These are phyloP conservation scores for Neoconidiobolus thromboides DNA, from an alignment of 371 early-diverging fungal species.

Conservation along the genomic window DNA sequence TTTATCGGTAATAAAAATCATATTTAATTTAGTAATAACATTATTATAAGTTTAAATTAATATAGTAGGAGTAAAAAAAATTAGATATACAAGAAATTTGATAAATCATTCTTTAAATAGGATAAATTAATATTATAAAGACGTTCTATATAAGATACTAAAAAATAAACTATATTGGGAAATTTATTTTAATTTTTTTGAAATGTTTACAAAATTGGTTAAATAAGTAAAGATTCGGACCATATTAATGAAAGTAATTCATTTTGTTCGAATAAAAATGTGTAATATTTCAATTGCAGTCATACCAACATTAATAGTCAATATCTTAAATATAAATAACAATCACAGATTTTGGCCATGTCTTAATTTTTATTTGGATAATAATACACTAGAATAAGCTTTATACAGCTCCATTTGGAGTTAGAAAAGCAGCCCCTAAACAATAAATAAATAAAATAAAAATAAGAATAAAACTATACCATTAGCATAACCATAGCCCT, in stretches of 20 bases:
- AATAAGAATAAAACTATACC: background rate
- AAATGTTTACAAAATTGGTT: background rate
- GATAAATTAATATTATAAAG: background rate
- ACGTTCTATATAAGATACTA: background rate
- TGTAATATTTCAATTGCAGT: too few species aligned
- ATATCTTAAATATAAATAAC: too few species aligned
- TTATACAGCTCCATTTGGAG: background rate
- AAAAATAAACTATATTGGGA: background rate
- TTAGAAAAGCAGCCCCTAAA: constrained; percentile 2
- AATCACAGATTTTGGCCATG: too few species aligned
- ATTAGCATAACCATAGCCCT: constrained; percentile 2
- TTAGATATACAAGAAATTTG: too few species aligned
- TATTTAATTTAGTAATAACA: too few species aligned
- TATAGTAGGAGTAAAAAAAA: too few species aligned
- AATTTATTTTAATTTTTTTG: background rate
- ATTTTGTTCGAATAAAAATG: too few species aligned
- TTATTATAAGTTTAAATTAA: too few species aligned
- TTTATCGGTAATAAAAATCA: too few species aligned
- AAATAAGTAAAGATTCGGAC: background rate
- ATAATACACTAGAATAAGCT: background rate
- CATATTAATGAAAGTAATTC: too few species aligned
- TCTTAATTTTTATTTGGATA: background rate
- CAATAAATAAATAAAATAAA: background rate
- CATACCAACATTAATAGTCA: too few species aligned
- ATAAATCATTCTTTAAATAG: background rate